phyloP scores from a whole-genome alignment of 2,329 filamentous ascomycete genomes.

The Parasarocladium wereldwijsianum region DNA sequence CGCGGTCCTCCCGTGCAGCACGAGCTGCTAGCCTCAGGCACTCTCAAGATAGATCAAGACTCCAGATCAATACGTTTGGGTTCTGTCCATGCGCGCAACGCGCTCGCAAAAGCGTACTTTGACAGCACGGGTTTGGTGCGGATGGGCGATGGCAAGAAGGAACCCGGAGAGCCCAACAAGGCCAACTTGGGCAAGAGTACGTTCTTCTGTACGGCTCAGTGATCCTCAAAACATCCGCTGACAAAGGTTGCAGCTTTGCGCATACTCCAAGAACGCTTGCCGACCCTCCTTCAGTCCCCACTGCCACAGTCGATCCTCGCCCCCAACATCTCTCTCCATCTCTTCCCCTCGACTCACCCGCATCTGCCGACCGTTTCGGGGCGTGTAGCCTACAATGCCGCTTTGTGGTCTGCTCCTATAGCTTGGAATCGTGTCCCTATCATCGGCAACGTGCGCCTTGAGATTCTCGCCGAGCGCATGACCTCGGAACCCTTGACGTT shows the following conservation, averaged over 20 bases:
- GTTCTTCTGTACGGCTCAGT: slow-evolving; percentile 11
- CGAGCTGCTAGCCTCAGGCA: not conserved
- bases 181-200: slow-evolving; percentile 49
- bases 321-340: slow-evolving; percentile 55
- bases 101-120: slow-evolving; percentile 15
- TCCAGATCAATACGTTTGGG: no score
- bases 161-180: slow-evolving; percentile 39
- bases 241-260: slow-evolving; percentile 34
- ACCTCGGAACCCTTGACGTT: slow-evolving; percentile 40
- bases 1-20: slow-evolving; percentile 5
- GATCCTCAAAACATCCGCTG: not conserved
- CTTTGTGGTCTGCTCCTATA: slow-evolving; percentile 88
- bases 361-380: slow-evolving; percentile 88
- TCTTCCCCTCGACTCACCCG: slow-evolving; percentile 65
- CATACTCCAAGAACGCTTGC: slow-evolving; percentile 51
- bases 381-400: slow-evolving; percentile 78
- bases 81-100: not conserved
- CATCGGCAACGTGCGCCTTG: slow-evolving; percentile 75
- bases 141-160: slow-evolving; percentile 14
- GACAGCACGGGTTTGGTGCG: slow-evolving; percentile 15
- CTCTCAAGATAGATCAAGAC: no score
- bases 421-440: slow-evolving; percentile 91
- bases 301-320: slow-evolving; percentile 63
- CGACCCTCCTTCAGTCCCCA: slow-evolving; percentile 50
- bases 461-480: slow-evolving; percentile 84